phyloP scores from a whole-genome alignment of 2,329 filamentous ascomycete species.

The Pezicula rhizophila region DNA sequence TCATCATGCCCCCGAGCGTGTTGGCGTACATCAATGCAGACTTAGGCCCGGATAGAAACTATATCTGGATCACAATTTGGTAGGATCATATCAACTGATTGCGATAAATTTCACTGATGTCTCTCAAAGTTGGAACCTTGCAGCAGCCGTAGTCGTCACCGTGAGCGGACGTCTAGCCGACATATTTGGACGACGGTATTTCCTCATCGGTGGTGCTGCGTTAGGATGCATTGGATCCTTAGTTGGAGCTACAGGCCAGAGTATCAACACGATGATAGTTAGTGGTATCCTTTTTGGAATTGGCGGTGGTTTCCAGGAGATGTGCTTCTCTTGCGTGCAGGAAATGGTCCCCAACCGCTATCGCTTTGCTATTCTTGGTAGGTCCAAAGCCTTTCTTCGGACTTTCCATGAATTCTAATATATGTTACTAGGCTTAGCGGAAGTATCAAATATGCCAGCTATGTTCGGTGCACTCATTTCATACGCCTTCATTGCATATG shows the following conservation, averaged over 20 bases:
- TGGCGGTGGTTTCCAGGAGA: constrained; percentile 33
- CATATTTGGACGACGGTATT: constrained; percentile 34
- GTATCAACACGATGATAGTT: constrained; percentile 34
- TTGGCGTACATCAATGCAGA: constrained; percentile 8
- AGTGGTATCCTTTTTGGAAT: constrained; percentile 33
- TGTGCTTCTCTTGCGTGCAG: constrained; percentile 28
- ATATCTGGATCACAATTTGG: constrained; percentile 27
- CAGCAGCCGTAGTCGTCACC: background rate
- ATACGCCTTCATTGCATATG: constrained; percentile 29
- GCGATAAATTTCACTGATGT: no score
- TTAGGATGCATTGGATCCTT: constrained; percentile 31
- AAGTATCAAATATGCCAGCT: constrained; percentile 27
- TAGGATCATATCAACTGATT: no score
- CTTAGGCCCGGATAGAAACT: constrained; percentile 4
- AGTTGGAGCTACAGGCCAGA: constrained; percentile 32
- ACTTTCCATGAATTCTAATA: no score
- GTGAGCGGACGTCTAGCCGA: constrained; percentile 27
- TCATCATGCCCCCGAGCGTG: constrained; percentile 3
- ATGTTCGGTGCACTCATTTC: constrained; percentile 24
- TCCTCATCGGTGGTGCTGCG: constrained; percentile 30
- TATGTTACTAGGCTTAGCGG: constrained; percentile 24
- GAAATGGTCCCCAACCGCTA: constrained; percentile 12
- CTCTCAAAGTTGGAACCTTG: background rate
- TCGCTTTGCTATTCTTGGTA: no score
- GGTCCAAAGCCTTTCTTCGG: no score